phyloP scores from a whole-genome alignment of 768 basidiomycete species.

The Leccinum longicurvipes region DNA sequence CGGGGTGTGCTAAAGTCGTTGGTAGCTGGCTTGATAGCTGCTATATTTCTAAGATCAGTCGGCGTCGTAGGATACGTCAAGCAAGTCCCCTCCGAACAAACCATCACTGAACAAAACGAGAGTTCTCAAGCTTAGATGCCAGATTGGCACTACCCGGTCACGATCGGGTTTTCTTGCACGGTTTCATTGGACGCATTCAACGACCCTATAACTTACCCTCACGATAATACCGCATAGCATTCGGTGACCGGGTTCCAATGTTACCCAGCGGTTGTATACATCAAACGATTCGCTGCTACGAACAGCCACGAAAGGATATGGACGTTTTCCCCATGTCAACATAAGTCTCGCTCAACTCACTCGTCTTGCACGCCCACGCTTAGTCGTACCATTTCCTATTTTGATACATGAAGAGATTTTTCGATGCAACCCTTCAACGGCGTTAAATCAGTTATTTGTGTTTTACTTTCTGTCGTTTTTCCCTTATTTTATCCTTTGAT shows the following conservation, averaged over 20 bases:
- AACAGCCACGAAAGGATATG: slow-evolving; percentile 5
- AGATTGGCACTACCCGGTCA: not conserved
- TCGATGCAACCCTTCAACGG: not conserved
- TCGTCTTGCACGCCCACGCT: not conserved
- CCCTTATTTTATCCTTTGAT: not conserved
- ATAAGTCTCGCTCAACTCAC: not conserved
- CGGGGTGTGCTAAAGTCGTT: not conserved
- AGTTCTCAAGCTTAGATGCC: slow-evolving; percentile 4
- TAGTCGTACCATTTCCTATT: not conserved
- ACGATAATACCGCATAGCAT: slow-evolving; percentile 1
- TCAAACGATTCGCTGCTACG: not conserved
- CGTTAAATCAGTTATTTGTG: not conserved
- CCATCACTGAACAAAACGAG: slow-evolving; percentile 12
- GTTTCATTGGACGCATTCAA: not conserved
- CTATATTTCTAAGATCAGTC: slow-evolving; percentile 37
- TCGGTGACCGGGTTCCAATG: not conserved
- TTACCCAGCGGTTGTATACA: not conserved
- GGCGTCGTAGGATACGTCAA: slow-evolving; percentile 37
- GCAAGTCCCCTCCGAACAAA: slow-evolving; percentile 21
- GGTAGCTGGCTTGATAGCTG: slow-evolving; percentile 32
- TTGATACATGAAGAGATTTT: not conserved
- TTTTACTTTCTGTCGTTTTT: not conserved
- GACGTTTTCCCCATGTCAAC: not conserved
- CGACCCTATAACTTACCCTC: not conserved
- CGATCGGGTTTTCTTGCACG: not conserved